Base-by-base conservation (phyloP, 176 grass and related monocot species). In the Triticum dicoccoides region DNA sequence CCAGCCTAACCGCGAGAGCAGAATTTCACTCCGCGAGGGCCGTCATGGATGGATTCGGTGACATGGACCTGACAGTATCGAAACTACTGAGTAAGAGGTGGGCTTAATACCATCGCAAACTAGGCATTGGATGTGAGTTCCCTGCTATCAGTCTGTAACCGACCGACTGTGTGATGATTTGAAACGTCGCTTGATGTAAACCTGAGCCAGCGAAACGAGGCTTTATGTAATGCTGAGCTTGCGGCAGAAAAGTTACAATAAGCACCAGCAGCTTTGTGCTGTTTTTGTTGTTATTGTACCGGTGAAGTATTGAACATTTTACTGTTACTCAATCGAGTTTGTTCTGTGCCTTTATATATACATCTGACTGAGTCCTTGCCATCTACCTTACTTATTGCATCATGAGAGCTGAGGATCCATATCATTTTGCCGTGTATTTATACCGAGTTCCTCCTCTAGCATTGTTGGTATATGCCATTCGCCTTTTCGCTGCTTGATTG, bases 1-100 rank as follows among this genome's bases (percentile, higher is more conserved):
- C 61, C 88, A 98, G 96, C 39, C 37, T 91, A 21, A 98, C 91
- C 2, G 90, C 89, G 0, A 94, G 91, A 84, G 93, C 91, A 0
- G 96, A 98, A 77, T 98, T 98, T 69, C 89, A 51, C 20, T 94
- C 86, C 7, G 91, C 96, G 11, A 98, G 95, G 20, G 88, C 79
- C 13, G 76, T 95, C 41, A 92, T 94, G 89, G 93, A 95, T 82
- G 96, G 91, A 79, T 98, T 95, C 9, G 91, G 96, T 0, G 84
- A 77, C 61, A 86, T 93, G 23, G 93, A 98, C 84, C 37, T 98
- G 33, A 95, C 93, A 3, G 54, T 98, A 78, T 88, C 90, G 0
- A 98, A 95, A 80, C 80, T 98, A 30, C 76, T 85, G 89, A 88
- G 25, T 49, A 95, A 91, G 80, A 95, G 44, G 61, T 87, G 88